Base-by-base conservation (phyloP, 805 yeast species). In the Cyberlindnera mrakii region DNA sequence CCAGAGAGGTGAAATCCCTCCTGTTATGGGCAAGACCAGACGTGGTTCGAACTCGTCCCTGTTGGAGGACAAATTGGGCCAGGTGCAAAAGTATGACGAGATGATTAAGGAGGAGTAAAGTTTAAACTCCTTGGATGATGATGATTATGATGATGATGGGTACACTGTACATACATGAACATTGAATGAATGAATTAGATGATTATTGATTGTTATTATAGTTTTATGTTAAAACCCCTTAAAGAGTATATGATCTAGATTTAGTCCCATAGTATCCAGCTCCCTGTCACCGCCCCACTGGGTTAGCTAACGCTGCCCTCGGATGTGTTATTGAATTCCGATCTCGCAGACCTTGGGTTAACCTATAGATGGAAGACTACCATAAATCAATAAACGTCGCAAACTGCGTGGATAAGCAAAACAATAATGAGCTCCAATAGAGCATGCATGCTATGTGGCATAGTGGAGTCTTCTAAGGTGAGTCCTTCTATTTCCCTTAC, bases 381-480 rank as follows among this genome's bases (percentile, higher is more conserved):
- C 27, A 23, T 23, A 8, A 10, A 18, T 4, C 23, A 20, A 18
- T 11, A 19, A 35, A 10, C 15, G 15, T 11, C 30, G 25, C 25
- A 25, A 6, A 15, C 8, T 16, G 3, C 8, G 20, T 14, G 16
- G 9, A 35, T 15, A 35, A n/a, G 25, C 30, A 23, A 6, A 6
- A n/a, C 27, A 17, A 34, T 16, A 11, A 48, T 45, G 48, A 44
- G 49, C 38, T 10, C 49, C 25, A 48, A 49, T 39, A 79, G 99
- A 71, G 98, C 98, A 7, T 91, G 99, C 59, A 86, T 91, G 96
- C 76, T 93, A 45, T 91, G 99, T 66, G 98, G 97, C 4, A 75
- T 91, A 42, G 86, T 91, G 43, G 95, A 87, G 58, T 79, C 96
- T 5, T 76, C 84, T 53, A 75, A 71, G 44, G 85, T 79, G 54